These are phyloP conservation scores for Coemansia sp. DNA, from an alignment of 192 early-diverging fungal species.

Conservation along the genomic window DNA sequence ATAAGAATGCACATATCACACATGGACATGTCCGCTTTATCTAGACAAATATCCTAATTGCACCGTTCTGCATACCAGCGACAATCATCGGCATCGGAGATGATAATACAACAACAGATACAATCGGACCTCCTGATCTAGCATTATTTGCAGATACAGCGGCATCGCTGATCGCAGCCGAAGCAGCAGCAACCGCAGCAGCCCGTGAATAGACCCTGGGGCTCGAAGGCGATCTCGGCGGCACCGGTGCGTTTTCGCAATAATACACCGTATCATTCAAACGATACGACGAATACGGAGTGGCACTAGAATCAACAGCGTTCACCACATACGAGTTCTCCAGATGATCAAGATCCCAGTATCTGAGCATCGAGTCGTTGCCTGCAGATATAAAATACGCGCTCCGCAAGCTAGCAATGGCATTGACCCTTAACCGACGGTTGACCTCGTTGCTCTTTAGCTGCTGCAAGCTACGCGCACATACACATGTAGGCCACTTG, in stretches of 20 bases:
- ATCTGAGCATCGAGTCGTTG: slow-evolving; percentile 84
- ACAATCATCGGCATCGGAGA: slow-evolving; percentile 40
- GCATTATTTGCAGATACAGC: slow-evolving; percentile 27
- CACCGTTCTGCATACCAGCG: slow-evolving; percentile 36
- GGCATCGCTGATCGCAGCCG: slow-evolving; percentile 6
- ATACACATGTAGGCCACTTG: slow-evolving; percentile 49
- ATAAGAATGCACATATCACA: background rate
- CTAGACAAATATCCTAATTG: slow-evolving; percentile 29
- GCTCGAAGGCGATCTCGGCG: slow-evolving; percentile 18
- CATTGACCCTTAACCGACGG: slow-evolving; percentile 62
- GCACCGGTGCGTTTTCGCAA: slow-evolving; percentile 35
- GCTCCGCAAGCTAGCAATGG: slow-evolving; percentile 59
- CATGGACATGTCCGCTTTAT: background rate
- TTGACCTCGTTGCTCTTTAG: slow-evolving; percentile 60
- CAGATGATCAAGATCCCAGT: slow-evolving; percentile 71
- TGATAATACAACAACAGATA: slow-evolving; percentile 22
- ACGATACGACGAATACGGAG: slow-evolving; percentile 46
- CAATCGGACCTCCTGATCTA: slow-evolving; percentile 31
- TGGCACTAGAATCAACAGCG: slow-evolving; percentile 36
- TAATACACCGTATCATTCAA: slow-evolving; percentile 49
- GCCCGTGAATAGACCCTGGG: slow-evolving; percentile 4
- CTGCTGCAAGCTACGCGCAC: slow-evolving; percentile 60
- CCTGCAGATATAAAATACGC: slow-evolving; percentile 77
- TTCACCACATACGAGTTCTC: slow-evolving; percentile 77
- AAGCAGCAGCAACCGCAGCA: slow-evolving; percentile 4